Conservation (phyloP, 345 rosid species). For the Lepidium aucheri region DNA sequence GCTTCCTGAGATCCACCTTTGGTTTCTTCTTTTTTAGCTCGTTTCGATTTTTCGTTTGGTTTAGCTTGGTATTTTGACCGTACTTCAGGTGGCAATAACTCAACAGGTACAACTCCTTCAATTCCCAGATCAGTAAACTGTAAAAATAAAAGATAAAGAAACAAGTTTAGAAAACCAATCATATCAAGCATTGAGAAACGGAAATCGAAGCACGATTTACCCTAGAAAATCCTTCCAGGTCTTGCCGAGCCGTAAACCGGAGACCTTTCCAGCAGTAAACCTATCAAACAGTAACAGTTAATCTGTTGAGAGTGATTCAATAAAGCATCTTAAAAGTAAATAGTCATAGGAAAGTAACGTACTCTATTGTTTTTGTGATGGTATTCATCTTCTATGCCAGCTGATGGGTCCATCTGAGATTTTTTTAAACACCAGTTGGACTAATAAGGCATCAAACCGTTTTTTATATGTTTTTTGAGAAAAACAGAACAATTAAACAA, state of each 20-base stretch:
- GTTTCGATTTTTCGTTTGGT: constrained; percentile 77
- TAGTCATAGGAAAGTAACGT: neutral
- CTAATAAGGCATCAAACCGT: constrained; percentile 6
- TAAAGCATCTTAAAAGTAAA: neutral
- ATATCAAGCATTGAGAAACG: constrained; percentile 3
- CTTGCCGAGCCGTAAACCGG: constrained; percentile 87
- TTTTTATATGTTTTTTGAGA: neutral
- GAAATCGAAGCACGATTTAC: constrained; percentile 30
- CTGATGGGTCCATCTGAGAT: constrained; percentile 84
- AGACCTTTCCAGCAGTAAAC: constrained; percentile 99
- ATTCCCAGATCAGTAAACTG: constrained; percentile 94
- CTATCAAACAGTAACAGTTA: constrained; percentile 32
- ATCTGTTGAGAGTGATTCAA: neutral
- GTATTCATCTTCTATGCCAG: constrained; percentile 91
- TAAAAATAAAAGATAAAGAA: constrained; percentile 10
- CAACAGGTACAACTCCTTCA: constrained; percentile 94
- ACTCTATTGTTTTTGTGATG: constrained; percentile 92
- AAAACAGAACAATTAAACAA: neutral
- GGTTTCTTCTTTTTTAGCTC: constrained; percentile 78
- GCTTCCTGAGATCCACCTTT: constrained; percentile 46
- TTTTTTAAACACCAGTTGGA: neutral
- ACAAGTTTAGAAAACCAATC: neutral
- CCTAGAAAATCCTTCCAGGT: constrained; percentile 91
- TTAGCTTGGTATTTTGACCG: constrained; percentile 82
- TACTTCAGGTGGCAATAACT: constrained; percentile 67